Evolutionary conservation across 768 basidiomycete species (phyloP).

Genomic region (Cyclocybe cylindracea): DNA sequence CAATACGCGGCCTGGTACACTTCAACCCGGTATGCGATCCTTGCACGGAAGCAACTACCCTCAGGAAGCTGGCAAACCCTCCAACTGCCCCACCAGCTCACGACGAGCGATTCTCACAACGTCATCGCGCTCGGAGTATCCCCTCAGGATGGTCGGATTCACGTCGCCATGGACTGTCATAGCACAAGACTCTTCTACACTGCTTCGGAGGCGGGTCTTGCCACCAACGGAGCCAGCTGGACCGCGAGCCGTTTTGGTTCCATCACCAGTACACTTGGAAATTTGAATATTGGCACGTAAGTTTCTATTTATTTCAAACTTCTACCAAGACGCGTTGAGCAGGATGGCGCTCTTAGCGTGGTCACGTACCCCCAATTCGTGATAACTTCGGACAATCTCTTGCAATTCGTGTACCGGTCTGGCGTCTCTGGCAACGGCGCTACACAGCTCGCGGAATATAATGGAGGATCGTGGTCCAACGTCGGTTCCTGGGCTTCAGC

Average conservation of each 20-base stretch:
- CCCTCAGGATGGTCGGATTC: slow-evolving; percentile 45
- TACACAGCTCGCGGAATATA: slow-evolving; percentile 48
- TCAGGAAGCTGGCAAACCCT: slow-evolving; percentile 42
- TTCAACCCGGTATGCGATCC: slow-evolving; percentile 36
- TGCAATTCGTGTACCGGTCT: slow-evolving; percentile 50
- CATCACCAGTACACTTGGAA: slow-evolving; percentile 42
- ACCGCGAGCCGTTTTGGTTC: slow-evolving; percentile 39
- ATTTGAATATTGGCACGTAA: slow-evolving; percentile 42
- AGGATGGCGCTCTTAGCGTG: slow-evolving; percentile 20
- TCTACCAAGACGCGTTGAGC: not conserved
- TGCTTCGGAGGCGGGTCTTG: slow-evolving; percentile 38
- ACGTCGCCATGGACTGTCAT: slow-evolving; percentile 49
- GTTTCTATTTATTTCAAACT: slow-evolving; percentile 9
- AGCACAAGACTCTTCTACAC: slow-evolving; percentile 45
- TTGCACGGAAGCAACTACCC: slow-evolving; percentile 41
- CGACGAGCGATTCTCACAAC: slow-evolving; percentile 45
- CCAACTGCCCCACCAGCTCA: slow-evolving; percentile 42
- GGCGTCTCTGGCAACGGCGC: slow-evolving; percentile 49
- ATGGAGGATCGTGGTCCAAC: slow-evolving; percentile 39
- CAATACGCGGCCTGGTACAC: slow-evolving; percentile 52
- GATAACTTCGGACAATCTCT: slow-evolving; percentile 43
- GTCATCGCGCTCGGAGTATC: slow-evolving; percentile 45
- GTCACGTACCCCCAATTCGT: slow-evolving; percentile 52
- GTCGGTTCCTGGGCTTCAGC: slow-evolving; percentile 49
- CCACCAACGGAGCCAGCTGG: slow-evolving; percentile 44